These are phyloP conservation scores for Phialophora expanda DNA, from an alignment of 2,329 filamentous ascomycete species.

Conservation along the genomic window DNA sequence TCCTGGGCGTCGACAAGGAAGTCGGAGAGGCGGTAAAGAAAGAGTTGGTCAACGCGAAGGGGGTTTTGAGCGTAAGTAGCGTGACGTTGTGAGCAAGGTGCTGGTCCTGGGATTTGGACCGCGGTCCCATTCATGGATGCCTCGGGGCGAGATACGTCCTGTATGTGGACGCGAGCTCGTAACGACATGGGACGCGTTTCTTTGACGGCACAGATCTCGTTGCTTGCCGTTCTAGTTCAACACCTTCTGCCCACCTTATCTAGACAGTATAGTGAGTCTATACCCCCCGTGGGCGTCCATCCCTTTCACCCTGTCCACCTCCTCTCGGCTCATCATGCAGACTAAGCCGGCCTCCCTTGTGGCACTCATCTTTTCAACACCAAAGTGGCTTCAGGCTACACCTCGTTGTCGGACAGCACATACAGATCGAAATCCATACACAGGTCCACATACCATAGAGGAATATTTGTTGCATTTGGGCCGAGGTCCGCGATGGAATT, in stretches of 20 bases:
- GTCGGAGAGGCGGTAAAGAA: conserved; percentile 63
- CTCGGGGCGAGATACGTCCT: background rate
- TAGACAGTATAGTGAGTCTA: background rate
- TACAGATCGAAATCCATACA: background rate
- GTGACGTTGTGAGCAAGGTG: conserved; percentile 51
- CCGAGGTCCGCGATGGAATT: background rate
- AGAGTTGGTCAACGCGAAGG: conserved; percentile 56
- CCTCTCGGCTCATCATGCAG: background rate
- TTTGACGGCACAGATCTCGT: background rate
- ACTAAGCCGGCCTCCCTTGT: too few relatives aligned
- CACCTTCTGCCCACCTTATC: background rate
- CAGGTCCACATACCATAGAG: background rate
- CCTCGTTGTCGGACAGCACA: background rate
- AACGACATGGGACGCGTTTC: background rate
- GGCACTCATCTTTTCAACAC: background rate
- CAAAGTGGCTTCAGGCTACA: background rate
- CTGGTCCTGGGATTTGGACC: background rate
- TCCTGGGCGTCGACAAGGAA: conserved; percentile 71
- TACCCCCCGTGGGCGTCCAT: background rate
- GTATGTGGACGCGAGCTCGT: background rate
- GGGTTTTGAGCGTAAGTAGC: conserved; percentile 60
- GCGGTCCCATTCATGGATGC: background rate
- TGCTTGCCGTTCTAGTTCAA: background rate
- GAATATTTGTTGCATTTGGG: background rate
- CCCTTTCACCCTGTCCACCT: background rate